A percentile compares a stretch with the other conserved stretches of the same genome.
These are phyloP conservation scores for Neurospora sp. DNA, from an alignment of 495 filamentous ascomycete genomes.

Conservation along the genomic window DNA sequence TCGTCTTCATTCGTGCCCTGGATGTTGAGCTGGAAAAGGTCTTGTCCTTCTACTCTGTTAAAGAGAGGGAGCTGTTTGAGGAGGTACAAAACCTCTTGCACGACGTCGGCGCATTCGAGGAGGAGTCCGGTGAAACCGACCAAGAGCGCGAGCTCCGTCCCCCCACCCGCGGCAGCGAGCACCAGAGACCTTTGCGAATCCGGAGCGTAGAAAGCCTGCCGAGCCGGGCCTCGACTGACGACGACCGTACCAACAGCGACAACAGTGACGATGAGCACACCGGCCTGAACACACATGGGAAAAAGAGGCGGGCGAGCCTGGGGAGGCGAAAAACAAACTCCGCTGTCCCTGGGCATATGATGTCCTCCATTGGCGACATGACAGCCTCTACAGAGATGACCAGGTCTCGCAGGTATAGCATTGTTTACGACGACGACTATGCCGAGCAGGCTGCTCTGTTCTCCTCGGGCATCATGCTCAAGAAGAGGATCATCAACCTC, in stretches of 20 bases:
- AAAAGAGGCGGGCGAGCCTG: conserved; percentile 17
- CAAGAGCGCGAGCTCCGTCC: conserved; percentile 30
- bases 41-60: conserved; percentile 75
- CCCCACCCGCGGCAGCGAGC: conserved; percentile 19
- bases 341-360: conserved; percentile 16
- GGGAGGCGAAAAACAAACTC: conserved; percentile 25
- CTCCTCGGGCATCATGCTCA: conserved; percentile 74
- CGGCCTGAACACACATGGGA: conserved; percentile 35
- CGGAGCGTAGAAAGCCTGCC: conserved; percentile 25
- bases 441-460: conserved; percentile 65
- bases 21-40: conserved; percentile 92
- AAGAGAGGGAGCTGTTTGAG: conserved; percentile 74
- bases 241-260: conserved; percentile 43
- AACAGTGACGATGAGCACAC: conserved; percentile 58
- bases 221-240: conserved; percentile 37
- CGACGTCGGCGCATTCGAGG: conserved; percentile 64
- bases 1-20: conserved; percentile 65
- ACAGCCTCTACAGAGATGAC: conserved; percentile 41
- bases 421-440: conserved; percentile 63
- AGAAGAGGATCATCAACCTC: conserved; percentile 75
- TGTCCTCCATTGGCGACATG: conserved; percentile 43
- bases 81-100: conserved; percentile 66
- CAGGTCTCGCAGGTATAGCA: conserved; percentile 44
- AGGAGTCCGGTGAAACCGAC: conserved; percentile 47
- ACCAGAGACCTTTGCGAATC: conserved; percentile 1